A percentile compares a stretch with the other conserved stretches of the same genome.
phyloP scores from a whole-genome alignment of 2,329 filamentous ascomycete genomes.

The Clonostachys solani region DNA sequence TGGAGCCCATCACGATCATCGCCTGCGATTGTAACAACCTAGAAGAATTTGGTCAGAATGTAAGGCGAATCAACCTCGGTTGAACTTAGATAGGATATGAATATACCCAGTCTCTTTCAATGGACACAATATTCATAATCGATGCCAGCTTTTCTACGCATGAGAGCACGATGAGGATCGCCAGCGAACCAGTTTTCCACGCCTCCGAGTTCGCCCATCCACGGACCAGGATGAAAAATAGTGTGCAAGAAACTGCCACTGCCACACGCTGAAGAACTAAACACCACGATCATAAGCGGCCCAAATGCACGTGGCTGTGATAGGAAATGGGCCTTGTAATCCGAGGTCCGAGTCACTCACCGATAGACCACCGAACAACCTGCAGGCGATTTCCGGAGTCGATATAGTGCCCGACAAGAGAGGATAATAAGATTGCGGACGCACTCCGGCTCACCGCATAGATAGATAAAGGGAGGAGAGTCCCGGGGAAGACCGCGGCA shows the following conservation, averaged over 20 bases:
- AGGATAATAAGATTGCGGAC: constrained; percentile 54
- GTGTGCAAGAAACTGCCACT: constrained; percentile 40
- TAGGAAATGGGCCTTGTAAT: no score
- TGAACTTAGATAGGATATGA: no score
- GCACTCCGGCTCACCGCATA: constrained; percentile 61
- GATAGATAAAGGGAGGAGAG: constrained; percentile 62
- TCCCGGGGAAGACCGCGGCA: constrained; percentile 49
- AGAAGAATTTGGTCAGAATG: no score
- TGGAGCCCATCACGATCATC: constrained; percentile 1
- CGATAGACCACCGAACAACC: constrained; percentile 46
- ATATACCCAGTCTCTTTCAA: constrained; percentile 67
- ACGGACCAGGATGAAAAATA: constrained; percentile 31
- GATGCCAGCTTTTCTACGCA: constrained; percentile 66
- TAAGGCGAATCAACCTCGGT: accelerated
- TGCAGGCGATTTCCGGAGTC: constrained; percentile 48
- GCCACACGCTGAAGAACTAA: constrained; percentile 30
- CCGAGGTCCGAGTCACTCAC: no score
- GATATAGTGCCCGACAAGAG: constrained; percentile 53
- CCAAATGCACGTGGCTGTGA: no score
- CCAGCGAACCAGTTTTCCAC: constrained; percentile 19
- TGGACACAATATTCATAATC: constrained; percentile 60
- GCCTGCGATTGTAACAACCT: constrained; percentile 34
- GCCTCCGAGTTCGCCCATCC: background rate
- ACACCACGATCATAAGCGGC: background rate
- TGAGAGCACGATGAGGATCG: constrained; percentile 43